Conservation (phyloP, 2,329 filamentous ascomycete species). For the Orbilia quercus region DNA sequence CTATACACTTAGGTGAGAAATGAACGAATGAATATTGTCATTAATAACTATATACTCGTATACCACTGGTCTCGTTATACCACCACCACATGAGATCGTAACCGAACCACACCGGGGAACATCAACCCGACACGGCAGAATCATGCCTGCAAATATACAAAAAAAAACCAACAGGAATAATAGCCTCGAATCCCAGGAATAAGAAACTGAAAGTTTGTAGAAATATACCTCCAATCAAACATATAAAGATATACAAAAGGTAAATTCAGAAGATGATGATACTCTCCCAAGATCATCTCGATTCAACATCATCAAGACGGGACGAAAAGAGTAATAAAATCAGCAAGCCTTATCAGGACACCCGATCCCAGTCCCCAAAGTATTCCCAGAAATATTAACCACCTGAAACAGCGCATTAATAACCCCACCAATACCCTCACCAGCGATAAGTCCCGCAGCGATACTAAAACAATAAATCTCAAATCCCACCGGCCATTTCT, state of each 20-base stretch:
- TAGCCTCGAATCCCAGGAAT: not conserved
- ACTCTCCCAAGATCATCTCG: no score
- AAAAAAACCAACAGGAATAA: not conserved
- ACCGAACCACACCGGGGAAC: conserved; percentile 6
- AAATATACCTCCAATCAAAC: not conserved
- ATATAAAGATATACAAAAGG: not conserved
- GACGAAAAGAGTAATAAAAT: not conserved
- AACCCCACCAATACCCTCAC: conserved; percentile 74
- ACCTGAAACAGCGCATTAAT: conserved; percentile 70
- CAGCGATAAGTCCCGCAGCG: conserved; percentile 72
- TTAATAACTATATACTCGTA: conserved; percentile 12
- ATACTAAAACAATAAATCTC: conserved; percentile 72
- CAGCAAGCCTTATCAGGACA: conserved; percentile 62
- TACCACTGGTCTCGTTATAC: conserved; percentile 13
- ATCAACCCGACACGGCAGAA: conserved; percentile 4
- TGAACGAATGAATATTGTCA: conserved; percentile 13
- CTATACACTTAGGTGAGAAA: not conserved
- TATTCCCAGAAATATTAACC: conserved; percentile 61
- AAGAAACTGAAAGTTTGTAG: conserved; percentile 12
- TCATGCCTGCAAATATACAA: conserved; percentile 18
- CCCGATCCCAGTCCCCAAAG: conserved; percentile 64
- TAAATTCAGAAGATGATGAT: no score
- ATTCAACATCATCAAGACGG: no score
- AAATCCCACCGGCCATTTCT: conserved; percentile 67
- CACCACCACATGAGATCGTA: conserved; percentile 16